phyloP scores from a whole-genome alignment of 345 rosid species.

The Gossypium thurberi region DNA sequence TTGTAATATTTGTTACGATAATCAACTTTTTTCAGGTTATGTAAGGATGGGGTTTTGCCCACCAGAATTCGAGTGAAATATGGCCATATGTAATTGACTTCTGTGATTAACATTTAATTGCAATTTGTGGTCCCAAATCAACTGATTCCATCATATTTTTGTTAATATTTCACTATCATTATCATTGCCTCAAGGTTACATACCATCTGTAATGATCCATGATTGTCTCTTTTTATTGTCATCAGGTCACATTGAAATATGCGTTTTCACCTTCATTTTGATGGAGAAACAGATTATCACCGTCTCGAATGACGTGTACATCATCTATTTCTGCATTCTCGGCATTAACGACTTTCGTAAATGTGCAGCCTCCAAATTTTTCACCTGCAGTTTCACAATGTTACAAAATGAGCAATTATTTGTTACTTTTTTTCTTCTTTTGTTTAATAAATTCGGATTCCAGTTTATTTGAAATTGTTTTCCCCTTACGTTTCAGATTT shows the following conservation, averaged over 20 bases:
- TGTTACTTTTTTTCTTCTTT: background rate
- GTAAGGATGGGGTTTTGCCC: constrained; percentile 11
- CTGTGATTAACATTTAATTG: background rate
- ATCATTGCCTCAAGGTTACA: constrained; percentile 28
- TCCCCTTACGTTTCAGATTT: constrained; percentile 23
- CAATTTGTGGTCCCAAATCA: background rate
- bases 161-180: constrained; percentile 3
- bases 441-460: background rate
- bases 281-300: constrained; percentile 81
- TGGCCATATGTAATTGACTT: constrained; percentile 1
- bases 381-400: constrained; percentile 62
- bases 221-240: background rate
- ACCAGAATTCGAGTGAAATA: background rate
- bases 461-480: background rate
- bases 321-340: constrained; percentile 83
- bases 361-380: constrained; percentile 55
- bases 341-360: constrained; percentile 44
- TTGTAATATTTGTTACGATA: background rate
- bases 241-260: constrained; percentile 16
- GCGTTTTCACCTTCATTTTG: constrained; percentile 27
- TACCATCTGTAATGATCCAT: constrained; percentile 15
- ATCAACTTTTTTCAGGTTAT: background rate
- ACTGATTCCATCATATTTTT: constrained; percentile 15
- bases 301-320: constrained; percentile 72
- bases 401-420: constrained; percentile 22